Evolutionary conservation across 75 land plant genomes (phyloP).

Genomic region (Selaginella tamariscina): DNA sequence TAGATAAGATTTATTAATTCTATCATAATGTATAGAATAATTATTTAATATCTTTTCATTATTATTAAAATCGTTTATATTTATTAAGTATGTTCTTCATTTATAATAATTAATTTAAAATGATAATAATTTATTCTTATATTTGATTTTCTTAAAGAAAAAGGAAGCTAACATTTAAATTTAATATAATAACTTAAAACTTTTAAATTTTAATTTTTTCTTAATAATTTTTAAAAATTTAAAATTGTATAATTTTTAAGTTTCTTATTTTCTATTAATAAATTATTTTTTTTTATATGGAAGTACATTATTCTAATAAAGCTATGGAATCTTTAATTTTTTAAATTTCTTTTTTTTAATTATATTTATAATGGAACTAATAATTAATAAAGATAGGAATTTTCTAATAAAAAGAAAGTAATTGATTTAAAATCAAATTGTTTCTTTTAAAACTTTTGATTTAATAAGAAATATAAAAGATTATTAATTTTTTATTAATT

Average conservation of each 20-base stretch:
- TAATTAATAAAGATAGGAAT: background rate
- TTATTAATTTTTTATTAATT: background rate
- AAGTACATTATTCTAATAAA: background rate
- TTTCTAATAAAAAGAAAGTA: background rate
- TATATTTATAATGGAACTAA: background rate
- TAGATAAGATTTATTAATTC: too few species aligned
- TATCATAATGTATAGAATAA: too few species aligned
- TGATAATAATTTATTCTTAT: background rate
- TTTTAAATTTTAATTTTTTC: background rate
- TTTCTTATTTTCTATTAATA: background rate
- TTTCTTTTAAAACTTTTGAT: background rate
- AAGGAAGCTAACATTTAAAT: too few species aligned
- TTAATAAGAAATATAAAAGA: background rate
- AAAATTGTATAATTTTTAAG: background rate
- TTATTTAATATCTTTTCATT: too few species aligned
- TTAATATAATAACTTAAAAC: background rate
- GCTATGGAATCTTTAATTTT: background rate
- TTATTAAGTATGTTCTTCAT: too few species aligned
- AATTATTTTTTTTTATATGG: background rate
- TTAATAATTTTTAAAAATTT: background rate
- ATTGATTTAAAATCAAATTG: too few species aligned
- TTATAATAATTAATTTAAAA: background rate
- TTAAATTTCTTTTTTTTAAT: background rate
- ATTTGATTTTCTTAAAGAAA: background rate
- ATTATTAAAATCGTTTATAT: too few species aligned